Percentiles rank a stretch among this genome's conserved stretches.
Conservation (phyloP, 2,329 filamentous ascomycete genomes). For the Aspergillus udagawae region DNA sequence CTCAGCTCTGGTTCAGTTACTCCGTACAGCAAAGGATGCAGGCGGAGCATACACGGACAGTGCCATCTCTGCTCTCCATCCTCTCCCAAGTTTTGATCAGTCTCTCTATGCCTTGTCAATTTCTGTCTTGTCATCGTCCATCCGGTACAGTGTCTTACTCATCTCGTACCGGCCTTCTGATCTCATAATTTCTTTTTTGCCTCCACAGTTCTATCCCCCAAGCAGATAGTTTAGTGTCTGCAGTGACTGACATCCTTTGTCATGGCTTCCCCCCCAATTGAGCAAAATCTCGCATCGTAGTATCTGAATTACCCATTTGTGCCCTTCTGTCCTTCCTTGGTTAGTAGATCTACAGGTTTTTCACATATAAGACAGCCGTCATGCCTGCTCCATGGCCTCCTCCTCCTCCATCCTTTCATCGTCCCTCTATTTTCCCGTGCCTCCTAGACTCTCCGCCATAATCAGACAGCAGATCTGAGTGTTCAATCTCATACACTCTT, state of each 20-base stretch:
- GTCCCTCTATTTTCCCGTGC: not conserved
- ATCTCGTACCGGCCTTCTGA: not conserved
- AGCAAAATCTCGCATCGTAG: not conserved
- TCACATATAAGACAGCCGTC: not conserved
- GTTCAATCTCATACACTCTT: not conserved
- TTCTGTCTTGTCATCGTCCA: not conserved
- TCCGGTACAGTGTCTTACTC: not conserved
- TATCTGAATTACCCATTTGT: not conserved
- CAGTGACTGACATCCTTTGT: not conserved
- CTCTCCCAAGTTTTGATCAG: not conserved
- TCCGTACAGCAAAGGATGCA: not conserved
- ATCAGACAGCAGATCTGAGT: not conserved
- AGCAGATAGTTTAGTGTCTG: not conserved
- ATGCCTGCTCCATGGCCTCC: not conserved
- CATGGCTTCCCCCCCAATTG: not conserved
- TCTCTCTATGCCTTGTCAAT: not conserved
- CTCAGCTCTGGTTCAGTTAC: not conserved
- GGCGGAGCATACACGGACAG: too few relatives aligned
- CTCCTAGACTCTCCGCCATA: not conserved
- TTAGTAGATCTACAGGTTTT: not conserved
- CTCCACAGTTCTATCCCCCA: not conserved
- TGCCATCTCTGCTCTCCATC: too few relatives aligned
- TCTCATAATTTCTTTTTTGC: not conserved
- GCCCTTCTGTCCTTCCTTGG: not conserved
- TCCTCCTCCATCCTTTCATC: not conserved